Base-by-base conservation (phyloP, 805 yeast species). In the Hermanozyma aechmeae region DNA sequence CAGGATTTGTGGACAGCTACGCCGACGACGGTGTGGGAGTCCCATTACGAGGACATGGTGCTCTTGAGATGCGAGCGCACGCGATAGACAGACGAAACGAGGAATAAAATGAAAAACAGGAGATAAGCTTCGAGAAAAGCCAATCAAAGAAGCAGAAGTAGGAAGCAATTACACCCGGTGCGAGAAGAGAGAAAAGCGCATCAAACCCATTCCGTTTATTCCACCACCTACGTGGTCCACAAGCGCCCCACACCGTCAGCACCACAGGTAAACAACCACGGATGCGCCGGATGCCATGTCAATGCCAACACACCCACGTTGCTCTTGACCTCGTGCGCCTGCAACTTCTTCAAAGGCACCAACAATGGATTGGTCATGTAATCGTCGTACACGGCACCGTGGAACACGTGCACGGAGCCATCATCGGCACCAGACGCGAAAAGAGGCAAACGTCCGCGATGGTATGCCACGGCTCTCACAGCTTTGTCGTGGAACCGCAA, bases 281-380 rank as follows among this genome's bases (percentile, higher is more conserved):
- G 96, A 60, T 92, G 97, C 46, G 79, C 76, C 40, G 97, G 97
- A 67, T 92, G 98, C 98, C 98, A 92, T 28, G 73, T 73, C 27
- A 81, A 72, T 49, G 77, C 80, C 49, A 92, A 66, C 11, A 92
- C 94, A 50, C 98, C 98, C 33, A 92, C 61, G 48, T 81, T 79
- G 43, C 73, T 73, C 13, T 75, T 62, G 26, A 85, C 70, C 52
- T 79, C 77, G 58, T 92, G 98, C 8, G 97, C 98, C 25, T 79
- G 75, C 50, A 92, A 67, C 51, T 87, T 86, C 73, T 92, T 92
- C 58, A 92, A 71, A 31, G 98, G 98, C 25, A 92, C 98, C 46
- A 92, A 72, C 54, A 92, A 64, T 35, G 98, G 97, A 57, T 89
- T 89, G 44, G 92, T 83, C 84, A 89, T 78, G 55, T 83, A 70